Conservation (phyloP, 768 basidiomycete species). For the Pleurotus tuber-regium region DNA sequence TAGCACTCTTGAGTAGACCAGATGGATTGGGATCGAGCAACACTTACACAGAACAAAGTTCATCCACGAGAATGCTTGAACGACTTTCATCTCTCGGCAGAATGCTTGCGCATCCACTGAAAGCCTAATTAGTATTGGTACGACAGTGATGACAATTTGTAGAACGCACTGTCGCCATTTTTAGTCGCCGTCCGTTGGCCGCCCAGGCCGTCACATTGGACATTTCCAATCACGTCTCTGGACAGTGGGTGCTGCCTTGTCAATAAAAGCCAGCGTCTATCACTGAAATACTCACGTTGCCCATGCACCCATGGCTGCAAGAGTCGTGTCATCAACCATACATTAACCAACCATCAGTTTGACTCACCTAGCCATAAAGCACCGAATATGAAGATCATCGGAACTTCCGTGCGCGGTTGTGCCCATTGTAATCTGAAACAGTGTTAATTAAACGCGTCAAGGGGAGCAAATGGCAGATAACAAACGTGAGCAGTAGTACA, state of each 20-base stretch:
- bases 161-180: conserved; percentile 49
- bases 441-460: conserved; percentile 6
- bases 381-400: conserved; percentile 51
- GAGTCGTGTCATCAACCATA: no score
- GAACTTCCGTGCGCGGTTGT: conserved; percentile 60
- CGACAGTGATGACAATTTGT: background rate
- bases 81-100: conserved; percentile 79
- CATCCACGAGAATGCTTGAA: conserved; percentile 79
- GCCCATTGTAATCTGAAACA: conserved; percentile 62
- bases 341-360: background rate
- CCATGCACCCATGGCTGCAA: conserved; percentile 69
- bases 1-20: conserved; percentile 18
- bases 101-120: conserved; percentile 55
- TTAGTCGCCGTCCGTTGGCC: conserved; percentile 46
- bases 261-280: background rate
- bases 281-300: conserved; percentile 45
- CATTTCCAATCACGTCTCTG: conserved; percentile 67
- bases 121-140: conserved; percentile 11
- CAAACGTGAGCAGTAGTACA: conserved; percentile 56
- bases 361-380: conserved; percentile 69
- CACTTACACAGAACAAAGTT: conserved; percentile 43
- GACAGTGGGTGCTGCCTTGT: background rate
- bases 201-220: conserved; percentile 55
- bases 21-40: background rate
- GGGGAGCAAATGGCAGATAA: conserved; percentile 4